A percentile compares a stretch with the other conserved stretches of the same genome.
These are phyloP conservation scores for Groenewaldozyma salmanticensis DNA, from an alignment of 805 yeast species.

Conservation along the genomic window DNA sequence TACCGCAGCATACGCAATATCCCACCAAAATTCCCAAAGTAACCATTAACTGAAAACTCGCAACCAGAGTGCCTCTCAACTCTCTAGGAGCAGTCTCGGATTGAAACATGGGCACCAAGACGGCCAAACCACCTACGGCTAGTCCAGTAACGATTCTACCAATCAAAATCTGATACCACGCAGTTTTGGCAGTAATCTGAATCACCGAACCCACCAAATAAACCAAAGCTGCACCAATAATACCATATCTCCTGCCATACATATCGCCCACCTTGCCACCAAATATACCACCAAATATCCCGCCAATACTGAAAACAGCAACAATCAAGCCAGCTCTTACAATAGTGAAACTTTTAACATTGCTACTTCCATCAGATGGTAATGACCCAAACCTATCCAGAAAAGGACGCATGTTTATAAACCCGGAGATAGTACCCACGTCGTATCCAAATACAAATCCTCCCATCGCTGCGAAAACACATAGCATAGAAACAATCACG, in stretches of 20 bases:
- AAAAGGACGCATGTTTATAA: conserved; percentile 45
- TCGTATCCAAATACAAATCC: conserved; percentile 60
- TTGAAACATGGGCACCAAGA: conserved; percentile 68
- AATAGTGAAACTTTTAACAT: conserved; percentile 31
- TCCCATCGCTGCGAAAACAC: conserved; percentile 50
- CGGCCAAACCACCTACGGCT: conserved; percentile 71
- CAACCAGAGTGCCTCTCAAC: conserved; percentile 69
- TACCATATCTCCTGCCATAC: conserved; percentile 39
- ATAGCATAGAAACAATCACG: conserved; percentile 22
- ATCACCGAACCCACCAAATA: conserved; percentile 46
- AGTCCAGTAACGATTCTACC: conserved; percentile 68
- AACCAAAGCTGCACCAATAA: conserved; percentile 34
- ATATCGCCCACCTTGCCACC: conserved; percentile 43
- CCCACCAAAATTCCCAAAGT: conserved; percentile 70
- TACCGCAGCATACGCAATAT: conserved; percentile 60
- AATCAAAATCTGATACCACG: conserved; percentile 41
- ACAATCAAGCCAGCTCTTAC: conserved; percentile 54
- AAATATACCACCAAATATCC: conserved; percentile 55
- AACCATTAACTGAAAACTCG: conserved; percentile 62
- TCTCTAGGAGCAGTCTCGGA: conserved; percentile 72
- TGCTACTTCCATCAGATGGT: not conserved
- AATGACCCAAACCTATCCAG: conserved; percentile 41
- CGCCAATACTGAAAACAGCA: conserved; percentile 67
- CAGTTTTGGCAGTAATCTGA: conserved; percentile 35
- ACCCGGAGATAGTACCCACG: conserved; percentile 58